Conservation (phyloP, 805 yeast genomes). For the Metschnikowia reukaufii region DNA sequence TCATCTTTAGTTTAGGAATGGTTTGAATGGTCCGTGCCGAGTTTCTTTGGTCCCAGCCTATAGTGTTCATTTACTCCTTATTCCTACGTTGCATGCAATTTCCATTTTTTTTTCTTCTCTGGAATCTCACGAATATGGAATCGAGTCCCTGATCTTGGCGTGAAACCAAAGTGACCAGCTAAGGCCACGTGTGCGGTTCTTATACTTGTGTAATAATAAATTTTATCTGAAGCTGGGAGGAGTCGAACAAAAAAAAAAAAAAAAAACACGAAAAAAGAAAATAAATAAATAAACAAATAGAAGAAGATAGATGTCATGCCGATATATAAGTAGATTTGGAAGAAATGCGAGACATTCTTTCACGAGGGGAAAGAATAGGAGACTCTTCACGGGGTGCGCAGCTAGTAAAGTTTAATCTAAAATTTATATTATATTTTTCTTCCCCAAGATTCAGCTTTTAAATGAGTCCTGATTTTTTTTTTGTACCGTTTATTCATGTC, state of each 20-base stretch:
- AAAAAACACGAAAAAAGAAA: too few relatives aligned
- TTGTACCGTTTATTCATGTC: too few relatives aligned
- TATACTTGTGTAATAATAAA: slow-evolving; percentile 10
- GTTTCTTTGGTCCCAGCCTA: slow-evolving; percentile 2
- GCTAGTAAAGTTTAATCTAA: too few relatives aligned
- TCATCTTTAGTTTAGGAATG: not conserved
- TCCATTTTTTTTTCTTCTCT: not conserved
- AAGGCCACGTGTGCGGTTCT: slow-evolving; percentile 1
- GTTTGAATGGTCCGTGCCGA: slow-evolving; percentile 1
- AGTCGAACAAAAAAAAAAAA: not conserved
- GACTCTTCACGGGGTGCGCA: too few relatives aligned
- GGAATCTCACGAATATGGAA: not conserved
- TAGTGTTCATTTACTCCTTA: not conserved
- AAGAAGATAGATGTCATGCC: too few relatives aligned
- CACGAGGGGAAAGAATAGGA: too few relatives aligned
- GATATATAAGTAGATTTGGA: too few relatives aligned
- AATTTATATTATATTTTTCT: too few relatives aligned
- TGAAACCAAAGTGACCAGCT: not conserved
- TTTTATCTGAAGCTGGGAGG: slow-evolving; percentile 1
- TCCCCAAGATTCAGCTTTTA: too few relatives aligned
- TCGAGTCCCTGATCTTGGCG: not conserved
- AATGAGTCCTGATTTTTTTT: too few relatives aligned
- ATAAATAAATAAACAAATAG: too few relatives aligned
- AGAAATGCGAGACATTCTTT: too few relatives aligned
- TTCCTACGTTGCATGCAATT: not conserved